Evolutionary conservation across 73 alveolate genomes (phyloP), one percentile per base, ranked within the genome.

Genomic region (Paramecium primaurelia): DNA sequence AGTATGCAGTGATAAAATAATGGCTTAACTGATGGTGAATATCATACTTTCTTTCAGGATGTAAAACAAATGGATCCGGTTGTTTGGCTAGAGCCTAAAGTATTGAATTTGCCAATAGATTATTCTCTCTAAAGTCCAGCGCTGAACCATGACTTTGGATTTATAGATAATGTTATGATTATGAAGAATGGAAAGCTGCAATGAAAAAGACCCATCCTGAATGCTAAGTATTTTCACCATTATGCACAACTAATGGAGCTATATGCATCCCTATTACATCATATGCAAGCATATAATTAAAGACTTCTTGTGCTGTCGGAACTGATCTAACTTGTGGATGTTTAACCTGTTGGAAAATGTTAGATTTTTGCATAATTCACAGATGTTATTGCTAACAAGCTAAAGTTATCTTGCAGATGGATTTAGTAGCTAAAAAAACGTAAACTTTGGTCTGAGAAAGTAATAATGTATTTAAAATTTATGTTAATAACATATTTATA

Each of bases 231-330:
- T 71, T 71, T n/a, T 77, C 90, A 11, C 73, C 73, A 22, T 22
- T 22, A 38, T 77, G 90, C 71, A 77, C 90, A n/a, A 77, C 90
- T 4, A 42, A 77, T 44, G 90, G 75, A 38, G 60, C 11, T 3
- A 77, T 9, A 4, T 77, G 90, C 6, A 77, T 77, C 5, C 59
- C 90, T 4, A 77, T 77, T 11, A 77, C 71, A 20, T 38, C 90
- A 2, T 77, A 73, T 34, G 71, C 38, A 9, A 77, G 7, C 4
- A 77, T 73, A 32, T 2, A 47, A 8, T 42, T 18, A 42, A 9
- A 77, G 28, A 25, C 40, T 14, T 28, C 59, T 38, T 77, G 90
- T 68, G 71, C 42, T 16, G 40, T n/a, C 4, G 90, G 90, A 11
- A 77, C 71, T 16, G 90, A 77, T 20, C 75, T 73, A 11, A 5